A percentile compares a stretch with the other conserved stretches of the same genome.
These are phyloP conservation scores for Hyphopichia pseudoburtonii DNA, from an alignment of 1,139 yeast genomes.

Conservation along the genomic window DNA sequence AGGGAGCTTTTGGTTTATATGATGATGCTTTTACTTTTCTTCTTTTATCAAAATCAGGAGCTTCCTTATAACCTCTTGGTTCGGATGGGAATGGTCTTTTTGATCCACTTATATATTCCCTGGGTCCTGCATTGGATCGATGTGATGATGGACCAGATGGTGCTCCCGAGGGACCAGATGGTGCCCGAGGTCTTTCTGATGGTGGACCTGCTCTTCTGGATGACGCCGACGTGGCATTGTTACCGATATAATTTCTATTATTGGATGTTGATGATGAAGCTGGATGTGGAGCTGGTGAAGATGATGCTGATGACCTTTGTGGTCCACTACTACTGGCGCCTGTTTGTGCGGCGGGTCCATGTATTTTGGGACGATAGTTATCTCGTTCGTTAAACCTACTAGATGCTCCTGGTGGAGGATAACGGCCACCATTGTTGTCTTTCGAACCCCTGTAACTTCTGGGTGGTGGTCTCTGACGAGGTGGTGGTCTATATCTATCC, in stretches of 20 bases:
- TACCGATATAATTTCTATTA: too few species aligned
- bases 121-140: constrained; percentile 1
- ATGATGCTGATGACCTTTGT: constrained; percentile 5
- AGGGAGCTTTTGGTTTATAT: constrained; percentile 4
- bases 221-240: too few species aligned
- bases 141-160: constrained; percentile 1
- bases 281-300: constrained; percentile 5
- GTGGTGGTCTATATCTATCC: constrained; percentile 44
- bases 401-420: constrained; percentile 11
- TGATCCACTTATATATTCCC: too few species aligned
- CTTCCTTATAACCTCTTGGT: constrained; percentile 17
- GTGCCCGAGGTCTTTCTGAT: neutral
- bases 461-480: constrained; percentile 44
- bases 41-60: constrained; percentile 7
- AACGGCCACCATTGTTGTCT: constrained; percentile 11
- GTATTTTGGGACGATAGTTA: constrained; percentile 14
- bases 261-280: too few species aligned
- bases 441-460: constrained; percentile 24
- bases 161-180: neutral
- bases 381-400: constrained; percentile 16
- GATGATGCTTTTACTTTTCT: constrained; percentile 3
- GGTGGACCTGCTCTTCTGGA: neutral
- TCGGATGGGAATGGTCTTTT: constrained; percentile 21
- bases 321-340: neutral
- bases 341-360: constrained; percentile 4